Base-by-base conservation (phyloP, 2,329 filamentous ascomycete genomes). In the Epichloe uncinata region DNA sequence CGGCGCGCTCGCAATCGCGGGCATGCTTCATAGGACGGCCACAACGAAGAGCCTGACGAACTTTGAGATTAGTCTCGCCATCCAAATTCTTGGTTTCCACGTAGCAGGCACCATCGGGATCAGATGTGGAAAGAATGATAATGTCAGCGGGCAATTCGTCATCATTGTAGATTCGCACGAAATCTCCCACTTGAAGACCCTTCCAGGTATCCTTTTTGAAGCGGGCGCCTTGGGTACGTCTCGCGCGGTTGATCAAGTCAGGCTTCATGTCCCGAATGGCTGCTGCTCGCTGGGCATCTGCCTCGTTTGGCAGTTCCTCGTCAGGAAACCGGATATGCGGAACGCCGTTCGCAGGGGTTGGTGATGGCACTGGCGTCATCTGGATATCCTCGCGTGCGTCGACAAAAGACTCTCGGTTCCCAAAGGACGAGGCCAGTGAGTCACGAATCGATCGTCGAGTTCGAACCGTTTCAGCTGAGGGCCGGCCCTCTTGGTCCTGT, bases 61-160 rank as follows among this genome's bases (percentile, higher is more conserved):
- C 89, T 68, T 98, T 98, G 54, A 98, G 71, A 60, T 98, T 98
- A 2, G 93, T 98, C 69, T 98, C 93, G 47, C 93, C 93, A 61
- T 98, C 93, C 72, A 98, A 66, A 63, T 95, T 97, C 73, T 97
- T 98, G 2, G 93, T 98, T 68, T 98, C 93, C 20, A 98, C 85
- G 60, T 96, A 98, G 67, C 93, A 98, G 37, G 87, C 87, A 47
- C 93, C 93, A 59, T 98, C 93, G 1, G 85, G 78, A 59, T 97
- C 93, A 2, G 93, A 95, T 0, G 93, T 97, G 2, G 93, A 87
- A 22, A 98, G 70, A 42, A 98, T 85, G 45, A 97, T 84, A 44
- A 98, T 74, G 66, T 98, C 93, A 45, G 93, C 91, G 1, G 93
- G 94, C 22, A 98, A 81, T 58, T 95, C 89, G 61, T 98, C 93